Evolutionary conservation across 164 flowering plant species (phyloP), one percentile per base, ranked within the genome.

Genomic region (Chimonanthus salicifolius): DNA sequence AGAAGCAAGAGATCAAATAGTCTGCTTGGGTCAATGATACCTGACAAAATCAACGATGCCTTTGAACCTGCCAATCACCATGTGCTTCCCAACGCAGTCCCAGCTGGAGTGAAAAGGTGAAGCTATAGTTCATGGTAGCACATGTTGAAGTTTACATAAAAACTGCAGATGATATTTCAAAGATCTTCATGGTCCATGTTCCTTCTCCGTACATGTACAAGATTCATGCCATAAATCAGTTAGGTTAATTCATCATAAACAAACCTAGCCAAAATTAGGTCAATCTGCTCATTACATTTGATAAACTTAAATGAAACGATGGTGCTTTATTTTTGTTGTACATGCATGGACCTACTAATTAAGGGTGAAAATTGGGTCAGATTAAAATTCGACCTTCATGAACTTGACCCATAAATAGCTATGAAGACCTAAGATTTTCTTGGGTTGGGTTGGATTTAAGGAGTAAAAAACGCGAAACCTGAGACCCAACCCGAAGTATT

Each of bases 91-190:
- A 87, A 90, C 79, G 97, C 89, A 69, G 85, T 84, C 71, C 86
- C 97, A n/a, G 82, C 90, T 18, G 95, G 97, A 72, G 82, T 87
- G 21, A 91, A 84, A 85, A 92, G 97, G 97, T 90, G 20, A 73
- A 70, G 11, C 60, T 45, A 49, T 67, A 50, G 7, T 54, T 18
- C 16, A 9, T 54, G 11, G 60, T 54, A 13, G 11, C 60, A 54
- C 60, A 13, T n/a, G 11, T 13, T 2, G 0, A 11, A n/a, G n/a
- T 54, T 54, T 54, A 11, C 16, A n/a, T 54, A 11, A n/a, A 54
- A 54, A 13, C 16, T 54, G 60, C 16, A 5, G 10, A 9, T 20
- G 48, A 33, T 73, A 7, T 33, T 58, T 58, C 4, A 18, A 62
- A 9, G 13, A n/a, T 60, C 20, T 50, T 72, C 16, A 15, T n/a